These are phyloP conservation scores for Kwoniella europaea DNA, from an alignment of 768 basidiomycete species.

Conservation along the genomic window DNA sequence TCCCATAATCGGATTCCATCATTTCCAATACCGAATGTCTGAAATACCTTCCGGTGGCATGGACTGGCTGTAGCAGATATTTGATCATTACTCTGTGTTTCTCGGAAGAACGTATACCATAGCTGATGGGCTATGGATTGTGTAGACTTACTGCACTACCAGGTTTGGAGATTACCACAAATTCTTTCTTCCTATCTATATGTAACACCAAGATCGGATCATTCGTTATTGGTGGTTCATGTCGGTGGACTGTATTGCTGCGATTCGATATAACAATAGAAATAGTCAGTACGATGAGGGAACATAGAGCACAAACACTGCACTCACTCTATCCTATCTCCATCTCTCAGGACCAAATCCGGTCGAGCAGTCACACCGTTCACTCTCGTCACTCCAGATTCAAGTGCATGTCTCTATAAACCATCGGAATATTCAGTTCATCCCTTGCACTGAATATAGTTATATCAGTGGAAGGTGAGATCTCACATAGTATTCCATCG, in stretches of 20 bases:
- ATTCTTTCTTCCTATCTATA: slow-evolving; percentile 76
- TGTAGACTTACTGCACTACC: slow-evolving; percentile 81
- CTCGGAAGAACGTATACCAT: neutral
- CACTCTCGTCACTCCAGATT: slow-evolving; percentile 91
- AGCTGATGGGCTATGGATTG: neutral
- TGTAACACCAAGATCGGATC: slow-evolving; percentile 78
- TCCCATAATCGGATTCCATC: slow-evolving; percentile 79
- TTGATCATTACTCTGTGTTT: neutral
- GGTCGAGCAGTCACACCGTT: slow-evolving; percentile 86
- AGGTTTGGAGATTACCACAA: slow-evolving; percentile 94
- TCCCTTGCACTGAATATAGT: neutral
- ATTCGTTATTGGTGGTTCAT: slow-evolving; percentile 92
- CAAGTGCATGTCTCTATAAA: slow-evolving; percentile 71
- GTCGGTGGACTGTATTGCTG: slow-evolving; percentile 94
- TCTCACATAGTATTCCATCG: slow-evolving; percentile 89
- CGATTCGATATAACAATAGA: no score
- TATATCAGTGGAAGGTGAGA: neutral
- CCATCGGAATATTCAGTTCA: neutral
- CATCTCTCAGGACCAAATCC: slow-evolving; percentile 77
- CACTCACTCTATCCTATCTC: slow-evolving; percentile 81
- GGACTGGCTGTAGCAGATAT: slow-evolving; percentile 71
- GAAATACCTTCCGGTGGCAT: slow-evolving; percentile 87
- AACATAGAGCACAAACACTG: no score
- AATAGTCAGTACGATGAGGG: neutral
- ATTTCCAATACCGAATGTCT: slow-evolving; percentile 87